Evolutionary conservation across 2,329 filamentous ascomycete species (phyloP), one percentile per base, ranked within the genome.

Genomic region (Exserohilum turcica): DNA sequence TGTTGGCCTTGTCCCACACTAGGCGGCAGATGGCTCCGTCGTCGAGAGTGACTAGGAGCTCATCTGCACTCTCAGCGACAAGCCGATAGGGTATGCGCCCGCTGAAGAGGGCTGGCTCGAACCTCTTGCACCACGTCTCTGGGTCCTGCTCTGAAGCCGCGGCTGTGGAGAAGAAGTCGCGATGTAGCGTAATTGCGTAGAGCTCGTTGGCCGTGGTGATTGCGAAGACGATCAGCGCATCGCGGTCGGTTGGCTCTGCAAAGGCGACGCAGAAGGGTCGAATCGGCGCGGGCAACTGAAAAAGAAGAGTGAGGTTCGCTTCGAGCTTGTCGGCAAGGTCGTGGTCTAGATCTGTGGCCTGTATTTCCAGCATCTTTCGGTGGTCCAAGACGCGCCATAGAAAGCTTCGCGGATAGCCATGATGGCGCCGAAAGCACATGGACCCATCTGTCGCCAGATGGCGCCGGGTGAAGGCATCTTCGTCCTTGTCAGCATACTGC

Each of bases 321-420:
- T 95, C 91, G 44, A 76, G 71, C 37, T 80, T 76, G 18, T 86
- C 83, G 80, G 82, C 56, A 81, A 82, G 61, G 81, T 84, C 77
- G 84, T 92, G 71, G 18, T 86, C 88, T 61, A 97, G 78, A 75
- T 99, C 94, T 55, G 90, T 86, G 35, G 86, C 87, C 69, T 91
- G 89, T 44, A 99, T 82, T 76, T 94, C 93, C 64, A 99, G 81
- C 57, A 91, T 80, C 62, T 84, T 89, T 67, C 86, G 86, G 66
- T 91, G 86, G 68, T 96, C 89, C 56, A 97, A 78, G 33, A 97
- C 83, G 64, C 93, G 86, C 94, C 94, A 99, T 42, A 96, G 82
- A 71, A 97, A 95, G 74, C 86, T 91, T 70, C 90, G 87, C 33
- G 94, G 94, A 59, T 88, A 87, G 59, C 84, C 80, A 68, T 89